A percentile compares a stretch with the other conserved stretches of the same genome.
These are phyloP conservation scores for Curvularia verruculosa DNA, from an alignment of 2,329 filamentous ascomycete species.

Conservation along the genomic window DNA sequence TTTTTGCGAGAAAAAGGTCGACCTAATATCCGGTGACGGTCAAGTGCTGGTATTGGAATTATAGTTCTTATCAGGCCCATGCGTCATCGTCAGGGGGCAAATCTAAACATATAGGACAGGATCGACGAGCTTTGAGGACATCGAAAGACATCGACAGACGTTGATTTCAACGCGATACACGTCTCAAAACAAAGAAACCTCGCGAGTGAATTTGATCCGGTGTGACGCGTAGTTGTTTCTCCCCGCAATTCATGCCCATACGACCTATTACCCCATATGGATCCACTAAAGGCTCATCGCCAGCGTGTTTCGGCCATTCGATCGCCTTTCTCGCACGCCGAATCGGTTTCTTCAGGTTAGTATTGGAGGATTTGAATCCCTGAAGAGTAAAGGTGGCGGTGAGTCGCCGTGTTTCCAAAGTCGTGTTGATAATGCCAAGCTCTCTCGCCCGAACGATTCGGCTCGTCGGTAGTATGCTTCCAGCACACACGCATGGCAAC, in stretches of 20 bases:
- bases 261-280: slow-evolving; percentile 11
- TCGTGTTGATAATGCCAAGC: slow-evolving; percentile 15
- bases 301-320: background rate
- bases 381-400: slow-evolving; percentile 6
- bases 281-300: slow-evolving; percentile 7
- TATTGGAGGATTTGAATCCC: background rate
- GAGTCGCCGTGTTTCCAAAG: slow-evolving; percentile 5
- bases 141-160: background rate
- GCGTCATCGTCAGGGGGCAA: background rate
- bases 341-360: background rate
- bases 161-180: background rate
- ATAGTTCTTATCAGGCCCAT: background rate
- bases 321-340: slow-evolving; percentile 9
- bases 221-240: slow-evolving; percentile 2
- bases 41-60: background rate
- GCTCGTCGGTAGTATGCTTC: slow-evolving; percentile 17
- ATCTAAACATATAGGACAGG: background rate
- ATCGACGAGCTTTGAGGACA: background rate
- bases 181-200: background rate
- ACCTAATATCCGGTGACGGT: background rate
- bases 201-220: background rate
- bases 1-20: background rate
- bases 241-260: slow-evolving; percentile 10
- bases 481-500: slow-evolving; percentile 16
- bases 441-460: slow-evolving; percentile 26